Percentiles rank a stretch among this genome's conserved stretches.
phyloP scores from a whole-genome alignment of 139 green algal genomes.

The Chlorella ohadii region DNA sequence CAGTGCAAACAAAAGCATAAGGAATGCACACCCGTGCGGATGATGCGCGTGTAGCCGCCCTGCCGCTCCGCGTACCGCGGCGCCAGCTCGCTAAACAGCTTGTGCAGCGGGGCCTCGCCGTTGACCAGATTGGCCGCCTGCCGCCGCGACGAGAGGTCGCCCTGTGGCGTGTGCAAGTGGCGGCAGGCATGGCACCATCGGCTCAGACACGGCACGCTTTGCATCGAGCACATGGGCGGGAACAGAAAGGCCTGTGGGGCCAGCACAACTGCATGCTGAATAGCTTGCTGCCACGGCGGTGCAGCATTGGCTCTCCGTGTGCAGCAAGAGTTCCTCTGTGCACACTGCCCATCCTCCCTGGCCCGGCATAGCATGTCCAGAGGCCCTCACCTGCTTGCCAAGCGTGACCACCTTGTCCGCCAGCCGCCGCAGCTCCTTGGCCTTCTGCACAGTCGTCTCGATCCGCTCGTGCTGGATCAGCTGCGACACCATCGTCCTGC shows the following conservation, averaged over 20 bases:
- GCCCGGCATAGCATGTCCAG: no score
- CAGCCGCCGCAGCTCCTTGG: conserved; percentile 84
- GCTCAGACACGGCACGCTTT: no score
- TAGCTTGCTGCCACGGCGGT: no score
- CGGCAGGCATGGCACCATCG: not conserved
- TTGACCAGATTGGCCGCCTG: conserved; percentile 73
- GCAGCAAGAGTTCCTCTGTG: no score
- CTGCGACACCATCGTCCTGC: conserved; percentile 95
- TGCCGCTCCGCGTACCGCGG: conserved; percentile 83
- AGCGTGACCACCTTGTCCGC: conserved; percentile 86
- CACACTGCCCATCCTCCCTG: not conserved
- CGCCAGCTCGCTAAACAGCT: conserved; percentile 89
- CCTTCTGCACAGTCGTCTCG: conserved; percentile 90
- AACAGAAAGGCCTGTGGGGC: no score
- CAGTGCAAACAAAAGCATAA: no score
- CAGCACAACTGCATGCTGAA: no score
- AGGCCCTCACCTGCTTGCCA: conserved; percentile 76
- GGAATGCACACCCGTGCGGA: conserved; percentile 52
- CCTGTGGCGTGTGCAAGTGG: conserved; percentile 57
- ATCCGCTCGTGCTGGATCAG: conserved; percentile 94
- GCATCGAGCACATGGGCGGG: no score
- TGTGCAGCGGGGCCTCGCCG: conserved; percentile 79
- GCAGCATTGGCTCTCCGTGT: no score
- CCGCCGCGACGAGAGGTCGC: conserved; percentile 61
- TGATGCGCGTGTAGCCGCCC: conserved; percentile 92